Percentiles rank a stretch among this genome's conserved stretches.
Evolutionary conservation across 768 basidiomycete genomes (phyloP).

Genomic region (Trametopsis cervina): DNA sequence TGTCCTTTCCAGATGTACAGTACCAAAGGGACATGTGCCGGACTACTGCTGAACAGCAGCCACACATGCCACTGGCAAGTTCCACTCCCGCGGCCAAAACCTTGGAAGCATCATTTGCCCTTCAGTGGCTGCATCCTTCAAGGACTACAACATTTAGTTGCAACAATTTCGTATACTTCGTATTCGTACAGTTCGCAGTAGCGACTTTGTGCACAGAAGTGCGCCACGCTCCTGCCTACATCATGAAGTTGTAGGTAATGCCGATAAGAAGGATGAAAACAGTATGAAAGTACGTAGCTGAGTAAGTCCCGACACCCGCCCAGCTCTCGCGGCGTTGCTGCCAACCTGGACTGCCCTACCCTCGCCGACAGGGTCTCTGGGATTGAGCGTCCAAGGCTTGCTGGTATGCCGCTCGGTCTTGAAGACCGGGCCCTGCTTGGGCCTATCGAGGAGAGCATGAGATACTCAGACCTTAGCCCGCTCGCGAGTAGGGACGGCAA

Average conservation of each 20-base stretch:
- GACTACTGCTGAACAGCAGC: no score
- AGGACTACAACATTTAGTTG: no score
- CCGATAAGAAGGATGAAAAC: conserved; percentile 2
- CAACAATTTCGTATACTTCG: no score
- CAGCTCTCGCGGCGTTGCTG: conserved; percentile 8
- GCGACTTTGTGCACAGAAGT: not conserved
- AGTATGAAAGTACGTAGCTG: conserved; percentile 12
- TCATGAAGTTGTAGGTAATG: not conserved
- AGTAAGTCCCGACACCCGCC: conserved; percentile 1
- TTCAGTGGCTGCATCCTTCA: no score
- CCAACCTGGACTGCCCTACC: conserved; percentile 2
- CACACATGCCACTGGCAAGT: no score
- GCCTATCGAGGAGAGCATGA: conserved; percentile 5
- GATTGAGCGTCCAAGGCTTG: conserved; percentile 1
- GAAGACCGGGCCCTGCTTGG: conserved; percentile 5
- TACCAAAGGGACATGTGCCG: not conserved
- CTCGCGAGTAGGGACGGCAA: conserved; percentile 9
- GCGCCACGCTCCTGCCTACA: conserved; percentile 4
- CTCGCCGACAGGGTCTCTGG: conserved; percentile 8
- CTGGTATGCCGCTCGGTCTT: conserved; percentile 11
- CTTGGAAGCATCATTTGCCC: no score
- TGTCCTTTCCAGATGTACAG: not conserved
- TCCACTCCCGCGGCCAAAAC: no score
- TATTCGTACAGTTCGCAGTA: no score
- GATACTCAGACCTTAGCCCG: conserved; percentile 15